Evolutionary conservation across 345 rosid species (phyloP).

Genomic region (Camelina hispida): DNA sequence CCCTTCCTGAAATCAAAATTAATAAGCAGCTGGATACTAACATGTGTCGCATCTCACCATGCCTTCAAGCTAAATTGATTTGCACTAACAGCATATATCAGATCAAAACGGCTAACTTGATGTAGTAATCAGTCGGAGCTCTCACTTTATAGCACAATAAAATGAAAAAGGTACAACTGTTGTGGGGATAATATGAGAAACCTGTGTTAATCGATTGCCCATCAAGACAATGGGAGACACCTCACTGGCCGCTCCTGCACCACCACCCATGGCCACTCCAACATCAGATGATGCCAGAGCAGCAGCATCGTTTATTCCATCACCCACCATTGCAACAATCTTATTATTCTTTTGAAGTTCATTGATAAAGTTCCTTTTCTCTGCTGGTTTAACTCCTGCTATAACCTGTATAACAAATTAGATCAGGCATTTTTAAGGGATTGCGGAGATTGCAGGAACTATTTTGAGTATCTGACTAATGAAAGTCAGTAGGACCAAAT

Average conservation of each 20-base stretch:
- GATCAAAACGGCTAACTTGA: conserved; percentile 11
- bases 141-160: conserved; percentile 1
- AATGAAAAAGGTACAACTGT: neutral
- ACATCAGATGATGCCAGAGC: conserved; percentile 90
- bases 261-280: conserved; percentile 95
- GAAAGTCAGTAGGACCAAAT: neutral
- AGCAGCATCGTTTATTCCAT: conserved; percentile 97
- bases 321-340: conserved; percentile 95
- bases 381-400: conserved; percentile 84
- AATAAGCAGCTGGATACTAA: too few species aligned
- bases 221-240: conserved; percentile 90
- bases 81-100: neutral
- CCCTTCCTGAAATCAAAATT: neutral
- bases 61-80: conserved; percentile 4
- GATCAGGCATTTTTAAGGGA: conserved; percentile 8
- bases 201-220: conserved; percentile 94
- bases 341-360: conserved; percentile 74
- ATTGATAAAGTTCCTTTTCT: conserved; percentile 72
- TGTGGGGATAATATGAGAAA: conserved; percentile 37
- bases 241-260: conserved; percentile 97
- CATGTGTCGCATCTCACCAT: neutral
- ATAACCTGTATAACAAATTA: conserved; percentile 57
- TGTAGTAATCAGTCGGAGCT: conserved; percentile 18
- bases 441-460: conserved; percentile 13
- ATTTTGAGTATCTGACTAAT: neutral